Base-by-base conservation (phyloP, 768 basidiomycete species). In the Collybia mongolica region DNA sequence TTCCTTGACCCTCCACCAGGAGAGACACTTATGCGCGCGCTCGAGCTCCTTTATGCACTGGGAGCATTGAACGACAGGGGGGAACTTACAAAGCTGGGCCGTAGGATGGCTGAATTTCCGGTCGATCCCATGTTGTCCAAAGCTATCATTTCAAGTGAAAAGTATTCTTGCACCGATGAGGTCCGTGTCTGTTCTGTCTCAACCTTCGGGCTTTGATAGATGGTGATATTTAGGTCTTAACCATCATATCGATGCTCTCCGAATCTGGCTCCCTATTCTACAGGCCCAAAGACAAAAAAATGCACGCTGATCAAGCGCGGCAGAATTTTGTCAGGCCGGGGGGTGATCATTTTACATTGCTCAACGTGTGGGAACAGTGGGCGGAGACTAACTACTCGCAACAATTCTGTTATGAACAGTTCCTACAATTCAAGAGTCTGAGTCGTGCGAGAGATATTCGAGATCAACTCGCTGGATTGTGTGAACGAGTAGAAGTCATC, bases 291-390 rank as follows among this genome's bases (percentile, higher is more conserved):
- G 96, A 98, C 74, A 99, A 98, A 75, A 95, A 93, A 63, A 71
- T 94, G 44, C 93, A 98, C 61, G 97, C 97, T 12, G 96, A 99
- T 61, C 94, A 98, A 72, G 97, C 97, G 3, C 83, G 96, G 49
- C 91, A 96, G 67, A 98, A 98, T 65, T 99, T 99, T 64, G 86
- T 95, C 51, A 92, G 93, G 43, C 76, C 90, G 0, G 96, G 97
- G 23, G 97, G 97, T 19, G 97, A 99, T 61, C 97, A 98, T 71
- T 99, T 98, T 65, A 98, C 96, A 5, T 70, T 99, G 19, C 77
- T 99, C 22, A 98, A 98, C 65, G 93, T 98, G 11, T 98, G 94
- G 89, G 95, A 98, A 65, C 95, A 98, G 63, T 99, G 97, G 97
- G 90, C 90, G 17, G 97, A 99, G 55, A 92, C 95, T 19, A 93